Evolutionary conservation across 1,284 basidiomycete species (phyloP).

Genomic region (Moesziomyces sp.): DNA sequence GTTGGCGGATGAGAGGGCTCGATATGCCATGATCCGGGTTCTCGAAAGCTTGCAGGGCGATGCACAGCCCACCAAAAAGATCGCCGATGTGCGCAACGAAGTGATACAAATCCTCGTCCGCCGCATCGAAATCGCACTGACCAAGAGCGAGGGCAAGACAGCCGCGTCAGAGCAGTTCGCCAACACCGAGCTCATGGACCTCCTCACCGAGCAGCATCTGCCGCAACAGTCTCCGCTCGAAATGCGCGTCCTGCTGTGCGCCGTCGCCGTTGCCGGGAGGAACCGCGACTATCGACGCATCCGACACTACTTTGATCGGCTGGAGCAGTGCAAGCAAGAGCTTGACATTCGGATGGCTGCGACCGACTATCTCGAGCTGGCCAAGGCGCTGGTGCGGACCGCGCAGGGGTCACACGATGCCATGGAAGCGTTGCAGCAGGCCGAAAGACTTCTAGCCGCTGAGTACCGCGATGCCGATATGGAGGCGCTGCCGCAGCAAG

Average conservation of each 20-base stretch:
- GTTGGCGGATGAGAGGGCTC: constrained; percentile 22
- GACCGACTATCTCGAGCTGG: constrained; percentile 20
- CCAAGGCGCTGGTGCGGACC: constrained; percentile 23
- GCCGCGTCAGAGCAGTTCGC: constrained; percentile 19
- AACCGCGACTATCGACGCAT: constrained; percentile 8
- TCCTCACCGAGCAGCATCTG: constrained; percentile 5
- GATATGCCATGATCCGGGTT: constrained; percentile 12
- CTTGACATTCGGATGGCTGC: not conserved
- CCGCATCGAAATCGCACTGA: constrained; percentile 16
- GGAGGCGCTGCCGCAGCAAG: not conserved
- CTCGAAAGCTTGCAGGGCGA: constrained; percentile 12
- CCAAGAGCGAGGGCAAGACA: not conserved
- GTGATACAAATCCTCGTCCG: constrained; percentile 10
- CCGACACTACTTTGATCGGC: constrained; percentile 13
- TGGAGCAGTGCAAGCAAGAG: constrained; percentile 9
- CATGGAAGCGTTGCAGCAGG: constrained; percentile 10
- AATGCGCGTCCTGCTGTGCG: constrained; percentile 15
- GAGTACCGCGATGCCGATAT: not conserved
- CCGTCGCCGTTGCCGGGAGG: constrained; percentile 22
- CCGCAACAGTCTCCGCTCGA: constrained; percentile 2
- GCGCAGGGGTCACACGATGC: constrained; percentile 20
- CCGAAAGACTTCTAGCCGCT: constrained; percentile 9
- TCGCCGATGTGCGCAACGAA: constrained; percentile 2
- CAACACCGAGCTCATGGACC: constrained; percentile 21
- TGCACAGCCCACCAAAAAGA: not conserved